Conservation (phyloP, 352 stramenopile species). For the Pythium apleroticum region DNA sequence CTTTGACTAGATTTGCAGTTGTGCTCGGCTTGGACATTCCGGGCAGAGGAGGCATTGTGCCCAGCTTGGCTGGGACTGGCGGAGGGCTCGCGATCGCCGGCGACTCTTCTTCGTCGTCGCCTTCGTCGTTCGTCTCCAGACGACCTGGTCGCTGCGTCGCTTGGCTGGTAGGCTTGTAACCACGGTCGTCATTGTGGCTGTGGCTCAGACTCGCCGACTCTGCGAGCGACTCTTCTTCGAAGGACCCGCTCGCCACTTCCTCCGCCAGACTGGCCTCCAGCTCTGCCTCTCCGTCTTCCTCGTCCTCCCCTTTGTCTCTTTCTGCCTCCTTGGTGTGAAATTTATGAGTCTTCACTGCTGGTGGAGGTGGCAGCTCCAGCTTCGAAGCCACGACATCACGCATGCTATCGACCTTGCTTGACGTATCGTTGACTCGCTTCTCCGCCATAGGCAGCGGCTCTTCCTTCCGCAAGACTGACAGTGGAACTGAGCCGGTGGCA, state of each 20-base stretch:
- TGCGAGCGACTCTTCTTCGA: conserved; percentile 55
- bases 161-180: background rate
- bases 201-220: conserved; percentile 28
- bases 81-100: conserved; percentile 20
- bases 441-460: background rate
- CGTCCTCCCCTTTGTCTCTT: conserved; percentile 15
- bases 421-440: background rate
- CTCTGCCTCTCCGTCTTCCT: conserved; percentile 34
- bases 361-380: background rate
- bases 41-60: conserved; percentile 11
- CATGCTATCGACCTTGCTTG: background rate
- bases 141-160: conserved; percentile 3
- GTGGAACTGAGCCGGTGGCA: too few species aligned
- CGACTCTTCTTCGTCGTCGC: conserved; percentile 27
- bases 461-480: background rate
- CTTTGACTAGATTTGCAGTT: background rate
- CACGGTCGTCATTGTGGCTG: conserved; percentile 2
- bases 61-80: conserved; percentile 18
- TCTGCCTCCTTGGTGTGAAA: background rate
- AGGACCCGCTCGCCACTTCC: conserved; percentile 54
- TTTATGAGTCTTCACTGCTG: background rate
- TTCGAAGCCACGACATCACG: background rate
- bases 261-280: conserved; percentile 54
- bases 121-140: conserved; percentile 28
- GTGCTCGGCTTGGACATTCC: conserved; percentile 2